These are phyloP conservation scores for Yueomyces sp. DNA, from an alignment of 1,139 yeast species.

Conservation along the genomic window DNA sequence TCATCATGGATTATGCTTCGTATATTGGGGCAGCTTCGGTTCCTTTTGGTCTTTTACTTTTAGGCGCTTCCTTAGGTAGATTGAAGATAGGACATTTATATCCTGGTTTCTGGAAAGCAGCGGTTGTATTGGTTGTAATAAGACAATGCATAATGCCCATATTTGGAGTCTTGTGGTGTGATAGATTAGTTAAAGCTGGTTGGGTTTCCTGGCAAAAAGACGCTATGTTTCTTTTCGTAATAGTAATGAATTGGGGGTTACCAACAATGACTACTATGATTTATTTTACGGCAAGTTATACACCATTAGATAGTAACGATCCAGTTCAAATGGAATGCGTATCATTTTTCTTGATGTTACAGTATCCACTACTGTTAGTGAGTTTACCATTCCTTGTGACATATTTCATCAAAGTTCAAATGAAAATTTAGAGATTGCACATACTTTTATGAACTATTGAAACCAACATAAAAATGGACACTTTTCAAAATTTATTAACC, in stretches of 20 bases:
- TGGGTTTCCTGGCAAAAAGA: constrained; percentile 40
- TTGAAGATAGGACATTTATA: constrained; percentile 48
- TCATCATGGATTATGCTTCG: constrained; percentile 63
- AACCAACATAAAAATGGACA: no score
- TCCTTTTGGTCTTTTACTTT: constrained; percentile 66
- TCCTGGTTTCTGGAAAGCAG: constrained; percentile 57
- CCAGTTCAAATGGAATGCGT: constrained; percentile 66
- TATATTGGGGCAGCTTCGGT: constrained; percentile 84
- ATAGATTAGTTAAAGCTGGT: constrained; percentile 33
- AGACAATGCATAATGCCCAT: constrained; percentile 47
- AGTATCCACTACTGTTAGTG: constrained; percentile 45
- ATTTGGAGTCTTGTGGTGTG: constrained; percentile 47
- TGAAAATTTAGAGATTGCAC: constrained; percentile 5
- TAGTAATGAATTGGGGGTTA: constrained; percentile 51
- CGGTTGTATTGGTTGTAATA: constrained; percentile 32
- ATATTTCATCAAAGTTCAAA: constrained; percentile 35
- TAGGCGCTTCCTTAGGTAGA: constrained; percentile 82
- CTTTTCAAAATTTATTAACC: no score
- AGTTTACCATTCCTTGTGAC: constrained; percentile 57
- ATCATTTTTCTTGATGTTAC: constrained; percentile 49
- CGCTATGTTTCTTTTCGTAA: constrained; percentile 49
- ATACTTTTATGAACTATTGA: no score
- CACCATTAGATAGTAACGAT: constrained; percentile 44
- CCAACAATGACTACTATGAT: constrained; percentile 67
- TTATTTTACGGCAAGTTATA: constrained; percentile 64